These are phyloP conservation scores for Trametes punicea DNA, from an alignment of 768 basidiomycete genomes.

Conservation along the genomic window DNA sequence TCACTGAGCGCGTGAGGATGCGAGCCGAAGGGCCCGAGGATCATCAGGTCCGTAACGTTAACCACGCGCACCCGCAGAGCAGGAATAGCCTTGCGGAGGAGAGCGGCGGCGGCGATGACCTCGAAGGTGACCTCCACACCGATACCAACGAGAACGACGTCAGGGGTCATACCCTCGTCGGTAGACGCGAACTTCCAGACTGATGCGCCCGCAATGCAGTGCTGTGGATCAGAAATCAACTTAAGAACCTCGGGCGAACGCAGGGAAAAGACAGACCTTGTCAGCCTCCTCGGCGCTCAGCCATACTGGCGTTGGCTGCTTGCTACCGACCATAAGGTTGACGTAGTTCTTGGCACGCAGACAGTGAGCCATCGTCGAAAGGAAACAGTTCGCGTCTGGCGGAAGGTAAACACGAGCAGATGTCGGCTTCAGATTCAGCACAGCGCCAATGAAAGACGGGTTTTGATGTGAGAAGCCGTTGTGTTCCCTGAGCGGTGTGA, in stretches of 20 bases:
- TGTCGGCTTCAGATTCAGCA: slow-evolving; percentile 73
- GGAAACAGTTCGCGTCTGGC: slow-evolving; percentile 86
- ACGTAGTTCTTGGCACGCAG: slow-evolving; percentile 81
- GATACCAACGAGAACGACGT: slow-evolving; percentile 82
- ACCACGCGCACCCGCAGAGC: slow-evolving; percentile 80
- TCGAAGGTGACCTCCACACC: slow-evolving; percentile 90
- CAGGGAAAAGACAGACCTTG: slow-evolving; percentile 36
- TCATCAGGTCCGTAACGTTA: slow-evolving; percentile 88
- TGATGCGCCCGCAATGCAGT: slow-evolving; percentile 85
- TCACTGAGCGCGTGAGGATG: slow-evolving; percentile 74
- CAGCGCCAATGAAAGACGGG: slow-evolving; percentile 79
- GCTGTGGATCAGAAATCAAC: slow-evolving; percentile 35
- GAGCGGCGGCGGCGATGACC: slow-evolving; percentile 79
- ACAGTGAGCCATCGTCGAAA: slow-evolving; percentile 83
- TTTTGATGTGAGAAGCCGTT: slow-evolving; percentile 92
- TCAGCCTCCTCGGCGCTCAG: slow-evolving; percentile 73
- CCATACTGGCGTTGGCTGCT: slow-evolving; percentile 81
- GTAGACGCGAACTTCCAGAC: slow-evolving; percentile 83
- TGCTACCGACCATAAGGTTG: slow-evolving; percentile 87
- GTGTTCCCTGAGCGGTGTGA: slow-evolving; percentile 44
- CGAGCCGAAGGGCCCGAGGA: slow-evolving; percentile 61
- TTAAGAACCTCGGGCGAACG: too few relatives aligned
- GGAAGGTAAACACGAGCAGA: slow-evolving; percentile 79
- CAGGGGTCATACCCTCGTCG: slow-evolving; percentile 67
- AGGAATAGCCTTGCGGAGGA: slow-evolving; percentile 68